Conservation (phyloP, 2,329 filamentous ascomycete genomes). For the Ceratocystis destructans region DNA sequence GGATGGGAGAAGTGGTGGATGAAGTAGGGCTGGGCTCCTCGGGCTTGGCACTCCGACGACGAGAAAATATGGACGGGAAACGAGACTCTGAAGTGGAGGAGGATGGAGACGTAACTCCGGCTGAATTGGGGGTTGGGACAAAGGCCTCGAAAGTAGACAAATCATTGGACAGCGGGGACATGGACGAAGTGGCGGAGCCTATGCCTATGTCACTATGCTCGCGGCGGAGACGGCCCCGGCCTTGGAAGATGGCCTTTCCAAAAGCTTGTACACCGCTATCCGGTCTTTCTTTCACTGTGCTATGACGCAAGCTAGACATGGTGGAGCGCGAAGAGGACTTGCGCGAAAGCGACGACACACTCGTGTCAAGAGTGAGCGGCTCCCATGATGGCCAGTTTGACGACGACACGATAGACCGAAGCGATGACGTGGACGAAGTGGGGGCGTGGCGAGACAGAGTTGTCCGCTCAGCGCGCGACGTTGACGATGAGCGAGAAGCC, state of each 20-base stretch:
- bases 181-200: background rate
- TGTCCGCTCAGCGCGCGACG: slow-evolving; percentile 11
- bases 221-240: slow-evolving; percentile 36
- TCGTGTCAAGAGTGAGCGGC: slow-evolving; percentile 35
- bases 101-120: background rate
- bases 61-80: slow-evolving; percentile 37
- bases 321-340: slow-evolving; percentile 44
- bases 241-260: slow-evolving; percentile 45
- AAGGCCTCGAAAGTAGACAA: background rate
- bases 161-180: slow-evolving; percentile 6
- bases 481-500: slow-evolving; percentile 18
- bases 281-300: slow-evolving; percentile 33
- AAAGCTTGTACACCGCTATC: slow-evolving; percentile 45
- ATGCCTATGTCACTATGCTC: slow-evolving; percentile 30
- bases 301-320: slow-evolving; percentile 37
- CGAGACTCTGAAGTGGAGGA: slow-evolving; percentile 11
- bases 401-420: slow-evolving; percentile 30
- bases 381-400: slow-evolving; percentile 18
- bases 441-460: slow-evolving; percentile 29
- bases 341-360: slow-evolving; percentile 38
- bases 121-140: background rate
- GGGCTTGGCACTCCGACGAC: slow-evolving; percentile 26
- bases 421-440: slow-evolving; percentile 42
- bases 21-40: slow-evolving; percentile 19
- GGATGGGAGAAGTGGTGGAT: slow-evolving; percentile 10